These are phyloP conservation scores for Brassica carinata DNA, from an alignment of 345 rosid species.

Conservation along the genomic window DNA sequence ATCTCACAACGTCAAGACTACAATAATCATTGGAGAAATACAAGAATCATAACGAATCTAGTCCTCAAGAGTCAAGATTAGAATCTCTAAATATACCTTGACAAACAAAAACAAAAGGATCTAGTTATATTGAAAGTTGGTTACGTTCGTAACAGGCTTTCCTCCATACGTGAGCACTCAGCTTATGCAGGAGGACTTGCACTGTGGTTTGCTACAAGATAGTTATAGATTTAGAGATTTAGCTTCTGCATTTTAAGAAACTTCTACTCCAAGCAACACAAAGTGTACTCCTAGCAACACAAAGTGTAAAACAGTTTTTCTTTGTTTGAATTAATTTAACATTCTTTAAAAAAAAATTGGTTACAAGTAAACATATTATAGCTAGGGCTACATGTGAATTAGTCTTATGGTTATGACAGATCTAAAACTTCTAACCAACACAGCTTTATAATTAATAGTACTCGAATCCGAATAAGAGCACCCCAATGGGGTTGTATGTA, in stretches of 20 bases:
- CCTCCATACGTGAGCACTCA: too few relatives aligned
- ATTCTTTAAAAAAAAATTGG: too few relatives aligned
- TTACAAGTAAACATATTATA: neutral
- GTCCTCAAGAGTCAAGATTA: neutral
- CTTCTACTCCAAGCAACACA: too few relatives aligned
- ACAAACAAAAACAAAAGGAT: neutral
- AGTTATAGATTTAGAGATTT: too few relatives aligned
- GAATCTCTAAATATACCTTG: neutral
- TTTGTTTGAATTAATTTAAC: too few relatives aligned
- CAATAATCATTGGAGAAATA: neutral
- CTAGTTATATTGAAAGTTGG: neutral
- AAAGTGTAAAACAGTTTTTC: too few relatives aligned
- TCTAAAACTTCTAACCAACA: neutral
- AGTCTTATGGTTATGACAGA: neutral
- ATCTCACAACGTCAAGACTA: conserved; percentile 4
- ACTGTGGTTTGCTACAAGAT: too few relatives aligned
- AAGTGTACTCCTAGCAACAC: too few relatives aligned
- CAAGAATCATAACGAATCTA: neutral
- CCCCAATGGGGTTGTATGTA: too few relatives aligned
- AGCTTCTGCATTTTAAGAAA: too few relatives aligned
- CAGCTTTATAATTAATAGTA: neutral
- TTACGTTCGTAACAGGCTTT: neutral
- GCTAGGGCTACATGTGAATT: neutral
- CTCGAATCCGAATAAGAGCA: neutral
- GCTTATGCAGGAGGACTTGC: too few relatives aligned